Evolutionary conservation across 148 eudicot genomes (phyloP), one percentile per base, ranked within the genome.

Genomic region (Fagopyrum tataricum): DNA sequence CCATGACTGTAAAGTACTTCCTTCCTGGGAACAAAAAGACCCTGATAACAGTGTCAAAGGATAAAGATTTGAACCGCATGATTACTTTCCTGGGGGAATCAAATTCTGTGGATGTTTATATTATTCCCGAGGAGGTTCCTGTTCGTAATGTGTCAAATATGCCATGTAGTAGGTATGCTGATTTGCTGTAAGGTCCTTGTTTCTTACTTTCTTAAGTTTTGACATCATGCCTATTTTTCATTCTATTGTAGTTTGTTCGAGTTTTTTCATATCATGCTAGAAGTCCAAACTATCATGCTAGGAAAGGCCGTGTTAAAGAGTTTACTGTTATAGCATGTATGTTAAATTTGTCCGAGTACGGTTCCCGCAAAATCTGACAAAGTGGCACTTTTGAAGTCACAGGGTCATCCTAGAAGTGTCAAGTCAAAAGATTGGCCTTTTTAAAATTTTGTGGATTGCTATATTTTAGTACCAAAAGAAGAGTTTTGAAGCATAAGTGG

Each of bases 61-160:
- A 91, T 52, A 91, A 84, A 75, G 97, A 91, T 67, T 83, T 91
- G 79, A 76, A 82, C 71, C 88, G 97, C 69, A 91, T 91, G 97
- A 80, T 91, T 13, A 87, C 78, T 75, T 91, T 87, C 73, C 82
- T 81, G 23, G 78, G 73, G 76, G 93, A 87, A 46, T 72, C 78
- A 44, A 84, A 80, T 76, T 85, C 87, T 58, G 89, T 87, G 24
- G 95, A 90, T 81, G 84, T 90, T 56, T 90, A 78, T 71, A 71
- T 90, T 37, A 77, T 80, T 75, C 64, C 80, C 1, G 87, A 85
- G 78, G 89, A 83, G 62, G 79, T 40, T 74, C 80, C 53, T 80
- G 83, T 78, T 69, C 82, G 70, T 4, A 81, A 78, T 81, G 76
- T 79, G 9, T 77, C 82, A 15, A 82, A 74, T 73, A 74, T 81